A percentile compares a stretch with the other conserved stretches of the same genome.
Conservation (phyloP, 352 stramenopile genomes). For the Hyaloperonospora arabidopsidis region DNA sequence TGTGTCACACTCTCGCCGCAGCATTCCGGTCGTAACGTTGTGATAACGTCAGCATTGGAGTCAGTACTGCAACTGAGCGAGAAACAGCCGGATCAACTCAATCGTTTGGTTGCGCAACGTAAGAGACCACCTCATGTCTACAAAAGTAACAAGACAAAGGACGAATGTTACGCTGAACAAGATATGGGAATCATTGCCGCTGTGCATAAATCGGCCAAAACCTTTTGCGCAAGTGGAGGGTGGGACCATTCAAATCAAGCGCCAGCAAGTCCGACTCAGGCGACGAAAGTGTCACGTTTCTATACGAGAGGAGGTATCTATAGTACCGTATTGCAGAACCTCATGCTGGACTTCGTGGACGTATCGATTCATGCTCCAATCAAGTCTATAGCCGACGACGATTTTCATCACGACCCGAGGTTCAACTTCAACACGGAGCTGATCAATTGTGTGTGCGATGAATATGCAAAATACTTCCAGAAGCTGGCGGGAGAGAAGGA, state of each 20-base stretch:
- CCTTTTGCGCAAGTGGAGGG: slow-evolving; percentile 21
- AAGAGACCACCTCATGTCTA: slow-evolving; percentile 22
- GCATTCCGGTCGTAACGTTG: slow-evolving; percentile 9
- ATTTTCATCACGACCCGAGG: slow-evolving; percentile 25
- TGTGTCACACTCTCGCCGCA: slow-evolving; percentile 9
- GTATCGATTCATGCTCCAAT: slow-evolving; percentile 31
- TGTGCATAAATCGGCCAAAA: slow-evolving; percentile 13
- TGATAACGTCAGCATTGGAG: too few relatives aligned
- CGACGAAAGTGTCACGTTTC: slow-evolving; percentile 32
- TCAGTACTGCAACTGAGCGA: too few relatives aligned
- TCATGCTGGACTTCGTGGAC: slow-evolving; percentile 41
- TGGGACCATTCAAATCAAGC: slow-evolving; percentile 10
- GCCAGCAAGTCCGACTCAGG: slow-evolving; percentile 8
- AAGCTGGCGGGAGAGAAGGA: slow-evolving; percentile 15
- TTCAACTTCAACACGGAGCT: slow-evolving; percentile 25
- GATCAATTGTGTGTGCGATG: slow-evolving; percentile 26
- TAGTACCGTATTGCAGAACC: slow-evolving; percentile 34
- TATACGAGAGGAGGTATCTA: slow-evolving; percentile 21
- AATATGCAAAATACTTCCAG: slow-evolving; percentile 25
- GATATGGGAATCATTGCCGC: slow-evolving; percentile 31
- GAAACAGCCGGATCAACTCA: not conserved
- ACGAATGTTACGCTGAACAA: slow-evolving; percentile 25
- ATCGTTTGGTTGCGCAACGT: slow-evolving; percentile 13
- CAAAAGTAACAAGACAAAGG: slow-evolving; percentile 11
- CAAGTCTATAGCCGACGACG: slow-evolving; percentile 22